Evolutionary conservation across 2,329 filamentous ascomycete genomes (phyloP).

Genomic region (Knufia fluminis): DNA sequence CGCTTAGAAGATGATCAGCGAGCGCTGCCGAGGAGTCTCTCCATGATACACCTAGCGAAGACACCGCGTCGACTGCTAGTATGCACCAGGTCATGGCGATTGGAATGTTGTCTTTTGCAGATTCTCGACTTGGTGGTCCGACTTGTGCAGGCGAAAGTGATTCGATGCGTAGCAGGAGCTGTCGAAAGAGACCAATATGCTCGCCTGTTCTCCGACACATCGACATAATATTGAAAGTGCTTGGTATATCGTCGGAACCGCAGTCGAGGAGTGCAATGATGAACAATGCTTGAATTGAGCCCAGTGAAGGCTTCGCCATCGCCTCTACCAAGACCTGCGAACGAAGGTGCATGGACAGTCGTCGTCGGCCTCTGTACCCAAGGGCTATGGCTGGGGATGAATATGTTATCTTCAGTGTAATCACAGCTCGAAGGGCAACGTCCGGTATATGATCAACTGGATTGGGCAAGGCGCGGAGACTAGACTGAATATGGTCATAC

Average conservation of each 20-base stretch:
- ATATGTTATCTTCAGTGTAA: conserved; percentile 19
- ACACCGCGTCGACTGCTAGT: conserved; percentile 17
- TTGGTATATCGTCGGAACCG: conserved; percentile 21
- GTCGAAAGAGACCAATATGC: conserved; percentile 20
- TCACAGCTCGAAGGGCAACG: conserved; percentile 20
- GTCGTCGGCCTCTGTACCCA: conserved; percentile 19
- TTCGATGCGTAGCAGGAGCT: conserved; percentile 19
- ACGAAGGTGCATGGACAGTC: conserved; percentile 18
- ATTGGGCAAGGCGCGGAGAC: conserved; percentile 13
- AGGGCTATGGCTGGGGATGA: conserved; percentile 22
- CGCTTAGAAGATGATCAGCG: conserved; percentile 20
- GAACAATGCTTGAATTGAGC: conserved; percentile 20
- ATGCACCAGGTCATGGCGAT: conserved; percentile 19
- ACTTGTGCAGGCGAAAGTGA: conserved; percentile 18
- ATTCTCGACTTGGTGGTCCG: conserved; percentile 19
- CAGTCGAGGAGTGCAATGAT: conserved; percentile 21
- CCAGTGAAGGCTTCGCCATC: conserved; percentile 18
- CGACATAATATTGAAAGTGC: conserved; percentile 20
- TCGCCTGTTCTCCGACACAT: conserved; percentile 21
- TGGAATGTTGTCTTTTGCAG: conserved; percentile 14
- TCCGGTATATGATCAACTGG: conserved; percentile 19
- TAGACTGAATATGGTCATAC: conserved; percentile 15
- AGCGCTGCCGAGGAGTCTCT: conserved; percentile 20
- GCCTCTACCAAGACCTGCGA: conserved; percentile 20
- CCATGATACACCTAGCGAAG: conserved; percentile 21